Conservation (phyloP, 176 grass and related monocot genomes). For the Avena sativa region DNA sequence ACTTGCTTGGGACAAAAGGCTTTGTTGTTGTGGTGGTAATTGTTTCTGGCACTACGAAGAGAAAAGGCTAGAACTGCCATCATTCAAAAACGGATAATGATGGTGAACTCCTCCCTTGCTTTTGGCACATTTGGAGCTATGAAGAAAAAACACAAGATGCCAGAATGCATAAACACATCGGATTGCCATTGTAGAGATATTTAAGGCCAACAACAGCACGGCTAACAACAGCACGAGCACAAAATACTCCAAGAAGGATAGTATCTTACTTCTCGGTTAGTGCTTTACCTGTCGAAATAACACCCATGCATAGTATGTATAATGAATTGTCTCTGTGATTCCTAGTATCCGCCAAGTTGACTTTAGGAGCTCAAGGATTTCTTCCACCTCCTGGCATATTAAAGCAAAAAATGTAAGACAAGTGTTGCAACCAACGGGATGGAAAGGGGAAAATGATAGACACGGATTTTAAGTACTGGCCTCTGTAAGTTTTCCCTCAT, state of each 20-base stretch:
- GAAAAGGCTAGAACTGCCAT: constrained; percentile 20
- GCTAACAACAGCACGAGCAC: background rate
- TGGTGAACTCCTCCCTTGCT: constrained; percentile 11
- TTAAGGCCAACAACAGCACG: background rate
- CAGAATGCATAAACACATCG: constrained; percentile 27
- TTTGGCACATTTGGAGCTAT: constrained; percentile 33
- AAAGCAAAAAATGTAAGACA: constrained; percentile 44
- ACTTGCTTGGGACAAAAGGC: background rate
- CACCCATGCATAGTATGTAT: constrained; percentile 97
- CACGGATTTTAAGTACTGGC: constrained; percentile 44
- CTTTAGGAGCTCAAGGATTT: constrained; percentile 96
- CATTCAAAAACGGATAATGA: constrained; percentile 19
- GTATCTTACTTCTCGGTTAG: background rate
- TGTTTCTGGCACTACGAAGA: constrained; percentile 20
- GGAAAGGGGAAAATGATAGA: constrained; percentile 22
- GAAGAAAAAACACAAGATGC: constrained; percentile 28
- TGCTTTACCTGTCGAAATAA: constrained; percentile 95
- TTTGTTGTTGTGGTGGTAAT: background rate
- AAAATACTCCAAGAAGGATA: constrained; percentile 33
- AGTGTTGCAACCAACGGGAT: constrained; percentile 21
- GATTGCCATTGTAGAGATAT: constrained; percentile 15
- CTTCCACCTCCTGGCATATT: constrained; percentile 85
- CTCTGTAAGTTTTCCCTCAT: constrained; percentile 98
- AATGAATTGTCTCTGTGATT: constrained; percentile 90
- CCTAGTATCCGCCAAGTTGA: constrained; percentile 96